These are phyloP conservation scores for Neurospora tetraspora DNA, from an alignment of 495 filamentous ascomycete genomes.

Conservation along the genomic window DNA sequence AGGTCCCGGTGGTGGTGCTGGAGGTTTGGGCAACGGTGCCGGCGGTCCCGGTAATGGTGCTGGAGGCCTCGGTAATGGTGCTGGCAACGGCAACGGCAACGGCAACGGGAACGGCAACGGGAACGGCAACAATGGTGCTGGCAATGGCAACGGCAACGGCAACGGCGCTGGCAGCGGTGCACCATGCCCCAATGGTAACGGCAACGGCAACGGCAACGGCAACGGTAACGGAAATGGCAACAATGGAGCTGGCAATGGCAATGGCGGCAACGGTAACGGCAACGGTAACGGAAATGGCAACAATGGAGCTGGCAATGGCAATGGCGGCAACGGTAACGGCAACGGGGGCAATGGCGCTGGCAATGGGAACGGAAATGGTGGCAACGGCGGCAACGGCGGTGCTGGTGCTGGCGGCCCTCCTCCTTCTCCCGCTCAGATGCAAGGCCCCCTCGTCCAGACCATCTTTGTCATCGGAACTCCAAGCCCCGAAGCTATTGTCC, in stretches of 20 bases:
- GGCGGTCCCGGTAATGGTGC: background rate
- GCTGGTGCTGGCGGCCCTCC: background rate
- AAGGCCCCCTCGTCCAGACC: background rate
- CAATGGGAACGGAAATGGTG: background rate
- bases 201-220: background rate
- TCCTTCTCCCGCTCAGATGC: background rate
- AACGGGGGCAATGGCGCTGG: conserved; percentile 5
- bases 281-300: conserved; percentile 5
- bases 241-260: background rate
- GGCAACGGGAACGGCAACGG: background rate
- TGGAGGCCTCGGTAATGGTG: conserved; percentile 1
- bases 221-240: background rate
- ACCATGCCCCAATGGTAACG: background rate
- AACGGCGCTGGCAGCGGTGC: background rate
- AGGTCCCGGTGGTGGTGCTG: background rate
- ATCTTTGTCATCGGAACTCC: background rate
- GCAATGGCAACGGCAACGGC: background rate
- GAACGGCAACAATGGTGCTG: background rate
- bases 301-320: background rate
- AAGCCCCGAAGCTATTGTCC: background rate
- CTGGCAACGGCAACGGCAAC: background rate
- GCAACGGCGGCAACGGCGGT: background rate
- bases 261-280: conserved; percentile 1
- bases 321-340: background rate
- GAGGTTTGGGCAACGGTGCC: background rate